Percentiles rank a stretch among this genome's conserved stretches.
phyloP scores from a whole-genome alignment of 257 asterid genomes.

The Fraxinus quadrangulata region DNA sequence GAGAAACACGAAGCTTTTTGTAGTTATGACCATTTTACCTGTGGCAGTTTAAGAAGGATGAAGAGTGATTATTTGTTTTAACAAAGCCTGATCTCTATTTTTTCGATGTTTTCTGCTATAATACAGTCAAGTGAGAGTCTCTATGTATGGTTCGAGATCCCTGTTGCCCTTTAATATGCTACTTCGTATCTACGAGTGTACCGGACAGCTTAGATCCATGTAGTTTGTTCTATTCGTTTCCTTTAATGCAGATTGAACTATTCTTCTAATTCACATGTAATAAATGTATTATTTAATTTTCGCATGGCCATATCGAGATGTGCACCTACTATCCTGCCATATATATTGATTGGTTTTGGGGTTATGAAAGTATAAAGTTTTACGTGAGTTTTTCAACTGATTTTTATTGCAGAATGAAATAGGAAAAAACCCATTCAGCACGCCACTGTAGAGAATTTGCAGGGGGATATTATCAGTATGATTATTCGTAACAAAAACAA shows the following conservation, averaged over 20 bases:
- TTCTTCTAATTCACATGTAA: neutral
- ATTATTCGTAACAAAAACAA: no score
- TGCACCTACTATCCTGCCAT: neutral
- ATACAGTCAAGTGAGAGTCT: no score
- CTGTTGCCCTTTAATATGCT: neutral
- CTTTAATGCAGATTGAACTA: neutral
- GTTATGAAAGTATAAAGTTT: neutral
- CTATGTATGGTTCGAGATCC: neutral
- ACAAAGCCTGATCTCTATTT: neutral
- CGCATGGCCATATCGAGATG: neutral
- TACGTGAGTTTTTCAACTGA: neutral
- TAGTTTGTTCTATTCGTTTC: neutral
- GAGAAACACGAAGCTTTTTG: neutral
- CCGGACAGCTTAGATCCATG: no score
- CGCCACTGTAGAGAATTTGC: no score
- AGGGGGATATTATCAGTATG: neutral
- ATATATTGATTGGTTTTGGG: neutral
- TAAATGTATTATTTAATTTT: no score
- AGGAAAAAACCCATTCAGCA: no score
- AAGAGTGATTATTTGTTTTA: neutral
- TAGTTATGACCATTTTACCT: neutral
- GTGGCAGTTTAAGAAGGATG: neutral
- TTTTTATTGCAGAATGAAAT: no score
- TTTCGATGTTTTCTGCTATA: neutral
- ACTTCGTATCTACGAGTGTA: neutral